Base-by-base conservation (phyloP, 306 rosid genomes). In the Gastrolobium villosum region DNA sequence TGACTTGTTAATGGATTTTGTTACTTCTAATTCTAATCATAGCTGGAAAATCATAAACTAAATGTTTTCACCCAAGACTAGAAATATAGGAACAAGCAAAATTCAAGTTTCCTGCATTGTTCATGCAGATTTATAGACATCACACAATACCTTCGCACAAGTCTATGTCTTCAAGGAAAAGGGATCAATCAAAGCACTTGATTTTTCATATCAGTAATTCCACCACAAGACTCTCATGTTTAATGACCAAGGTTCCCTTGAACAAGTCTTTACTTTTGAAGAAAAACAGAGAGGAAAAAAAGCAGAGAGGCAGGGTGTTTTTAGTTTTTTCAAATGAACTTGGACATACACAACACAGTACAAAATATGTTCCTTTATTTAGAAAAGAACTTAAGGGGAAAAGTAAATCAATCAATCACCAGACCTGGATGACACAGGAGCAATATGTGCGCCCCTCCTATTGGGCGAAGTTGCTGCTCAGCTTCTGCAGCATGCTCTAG, bases 401-500 rank as follows among this genome's bases (percentile, higher is more conserved):
- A 2, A 61, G 15, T 52, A 14, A 35, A 43, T 52, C 4, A 61
- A 59, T 46, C 6, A 37, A 62, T 43, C 46, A 68, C 52, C 75
- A 56, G 75, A 92, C 97, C 97, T 88, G 93, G 95, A 87, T 92
- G 97, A 71, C 95, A 92, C 57, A 89, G 89, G 75, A 92, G 89
- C 48, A 85, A 65, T 76, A 90, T 85, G 66, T 88, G 79, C 1
- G 86, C 97, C 45, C 97, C 95, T 50, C 97, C 97, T 63, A 92
- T 79, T 70, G 88, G 81, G 46, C 79, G 87, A 83, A 92, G 95
- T 81, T 88, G 95, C 86, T 87, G 84, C 76, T 88, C 95, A 4
- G 87, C 95, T 78, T 90, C 93, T 79, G 75, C 77, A 10, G 97
- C 97, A 79, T 92, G 97, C 86, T 92, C 95, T 46, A 92, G 88